A percentile compares a stretch with the other conserved stretches of the same genome.
phyloP scores from a whole-genome alignment of 2,329 filamentous ascomycete genomes.

The Escovopsis sp. region DNA sequence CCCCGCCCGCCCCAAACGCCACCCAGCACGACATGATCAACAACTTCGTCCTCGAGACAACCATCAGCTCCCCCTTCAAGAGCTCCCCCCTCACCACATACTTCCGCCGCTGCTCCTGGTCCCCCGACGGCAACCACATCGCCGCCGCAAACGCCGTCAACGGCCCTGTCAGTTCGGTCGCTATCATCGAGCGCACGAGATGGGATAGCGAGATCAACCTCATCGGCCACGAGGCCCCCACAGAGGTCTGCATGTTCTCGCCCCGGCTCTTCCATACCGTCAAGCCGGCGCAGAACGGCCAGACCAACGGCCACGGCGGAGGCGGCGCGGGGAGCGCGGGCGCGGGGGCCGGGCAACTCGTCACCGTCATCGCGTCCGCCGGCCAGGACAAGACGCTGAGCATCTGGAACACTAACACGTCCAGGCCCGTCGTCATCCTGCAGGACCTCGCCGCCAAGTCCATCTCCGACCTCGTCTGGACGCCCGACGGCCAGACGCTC shows the following conservation, averaged over 20 bases:
- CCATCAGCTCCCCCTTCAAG: slow-evolving; percentile 73
- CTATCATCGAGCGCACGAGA: slow-evolving; percentile 78
- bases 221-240: slow-evolving; percentile 92
- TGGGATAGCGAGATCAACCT: slow-evolving; percentile 98
- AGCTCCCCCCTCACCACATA: slow-evolving; percentile 93
- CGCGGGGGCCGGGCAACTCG: slow-evolving; percentile 62
- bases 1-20: slow-evolving; percentile 76
- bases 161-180: slow-evolving; percentile 90
- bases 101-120: slow-evolving; percentile 94
- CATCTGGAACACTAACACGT: slow-evolving; percentile 95
- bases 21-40: slow-evolving; percentile 91
- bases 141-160: slow-evolving; percentile 95
- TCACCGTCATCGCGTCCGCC: slow-evolving; percentile 92
- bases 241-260: slow-evolving; percentile 95
- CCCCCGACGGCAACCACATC: slow-evolving; percentile 91
- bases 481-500: slow-evolving; percentile 74
- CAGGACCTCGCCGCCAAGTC: slow-evolving; percentile 84
- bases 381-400: slow-evolving; percentile 94
- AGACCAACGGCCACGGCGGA: slow-evolving; percentile 26
- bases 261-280: slow-evolving; percentile 72
- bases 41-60: slow-evolving; percentile 92
- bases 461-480: slow-evolving; percentile 89
- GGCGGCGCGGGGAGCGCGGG: slow-evolving; percentile 34
- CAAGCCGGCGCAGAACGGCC: slow-evolving; percentile 42
- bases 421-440: slow-evolving; percentile 75